Evolutionary conservation across 2,329 filamentous ascomycete species (phyloP).

Genomic region (Dactylonectria estremocensis): DNA sequence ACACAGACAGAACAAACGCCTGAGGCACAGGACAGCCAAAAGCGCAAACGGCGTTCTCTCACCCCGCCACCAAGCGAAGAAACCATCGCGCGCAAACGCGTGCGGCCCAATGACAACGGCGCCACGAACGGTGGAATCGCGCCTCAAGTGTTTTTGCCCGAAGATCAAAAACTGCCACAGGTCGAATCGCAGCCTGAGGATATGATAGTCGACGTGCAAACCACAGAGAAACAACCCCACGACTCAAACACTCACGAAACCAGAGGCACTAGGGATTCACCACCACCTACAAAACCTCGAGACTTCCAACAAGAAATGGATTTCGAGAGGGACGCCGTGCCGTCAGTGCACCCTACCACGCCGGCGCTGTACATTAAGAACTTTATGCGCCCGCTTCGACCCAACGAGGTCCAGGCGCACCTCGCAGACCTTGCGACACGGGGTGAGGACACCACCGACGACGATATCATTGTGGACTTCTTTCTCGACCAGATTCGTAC

Average conservation of each 20-base stretch:
- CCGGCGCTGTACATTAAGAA: conserved; percentile 89
- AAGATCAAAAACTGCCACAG: conserved; percentile 31
- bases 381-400: conserved; percentile 88
- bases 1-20: conserved; percentile 27
- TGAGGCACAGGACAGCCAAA: conserved; percentile 66
- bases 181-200: conserved; percentile 28
- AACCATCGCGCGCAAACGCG: conserved; percentile 69
- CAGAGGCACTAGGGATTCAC: conserved; percentile 7
- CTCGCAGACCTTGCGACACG: conserved; percentile 78
- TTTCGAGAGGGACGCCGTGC: conserved; percentile 58
- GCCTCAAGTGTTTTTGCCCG: conserved; percentile 24
- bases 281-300: conserved; percentile 19
- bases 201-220: conserved; percentile 33
- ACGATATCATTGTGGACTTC: conserved; percentile 74
- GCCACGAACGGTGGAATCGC: conserved; percentile 30
- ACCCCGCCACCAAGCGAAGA: conserved; percentile 72
- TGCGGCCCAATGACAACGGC: conserved; percentile 60
- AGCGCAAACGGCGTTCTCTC: conserved; percentile 77
- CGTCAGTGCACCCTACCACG: conserved; percentile 80
- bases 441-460: conserved; percentile 64
- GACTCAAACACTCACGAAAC: conserved; percentile 16
- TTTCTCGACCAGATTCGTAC: conserved; percentile 90
- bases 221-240: conserved; percentile 22
- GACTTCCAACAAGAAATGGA: conserved; percentile 50
- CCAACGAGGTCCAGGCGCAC: conserved; percentile 76